Base-by-base conservation (phyloP, 495 filamentous ascomycete species). In the Talaromyces proteolyticus region DNA sequence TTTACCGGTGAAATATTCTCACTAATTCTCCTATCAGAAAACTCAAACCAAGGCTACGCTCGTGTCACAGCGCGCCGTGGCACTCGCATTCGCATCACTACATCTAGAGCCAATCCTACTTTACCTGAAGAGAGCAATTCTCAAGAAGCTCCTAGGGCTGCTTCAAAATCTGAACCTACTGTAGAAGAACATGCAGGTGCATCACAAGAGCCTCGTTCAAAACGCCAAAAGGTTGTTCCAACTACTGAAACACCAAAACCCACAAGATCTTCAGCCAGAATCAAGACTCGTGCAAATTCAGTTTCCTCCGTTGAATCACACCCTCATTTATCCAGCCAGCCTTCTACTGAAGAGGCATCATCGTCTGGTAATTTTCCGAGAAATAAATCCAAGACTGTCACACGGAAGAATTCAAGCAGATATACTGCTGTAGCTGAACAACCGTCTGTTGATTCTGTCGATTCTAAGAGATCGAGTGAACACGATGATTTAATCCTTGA, bases 181-280 rank as follows among this genome's bases (percentile, higher is more conserved):
- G 12, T 24, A 7, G 26, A 34, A 4, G 16, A 37, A 14, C 16
- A n/a, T n/a, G n/a, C n/a, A n/a, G n/a, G n/a, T n/a, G n/a, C n/a
- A n/a, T n/a, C n/a, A n/a, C n/a, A 47, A 25, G 10, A 24, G 17
- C 45, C 26, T 3, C 34, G 26, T 16, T 11, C 45, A 2, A 48
- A 48, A 29, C 47, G 47, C 16, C 47, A 23, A 22, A 41, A 40
- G 20, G 4, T 26, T 12, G 20, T 36, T 1, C 36, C 19, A 20
- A 40, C 3, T n/a, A 20, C 20, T 17, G 61, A 64, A 44, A 57
- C 55, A 0, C 61, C 56, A 6, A 49, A 57, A 49, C 65, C 63
- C 19, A 70, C 67, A 7, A 62, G 70, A 20, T 62, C 66, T 44
- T 71, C 70, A 2, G 58, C 66, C 17, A 58, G 68, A 47, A 53